These are phyloP conservation scores for Chlorella sp. DNA, from an alignment of 139 green algal genomes.

Conservation along the genomic window DNA sequence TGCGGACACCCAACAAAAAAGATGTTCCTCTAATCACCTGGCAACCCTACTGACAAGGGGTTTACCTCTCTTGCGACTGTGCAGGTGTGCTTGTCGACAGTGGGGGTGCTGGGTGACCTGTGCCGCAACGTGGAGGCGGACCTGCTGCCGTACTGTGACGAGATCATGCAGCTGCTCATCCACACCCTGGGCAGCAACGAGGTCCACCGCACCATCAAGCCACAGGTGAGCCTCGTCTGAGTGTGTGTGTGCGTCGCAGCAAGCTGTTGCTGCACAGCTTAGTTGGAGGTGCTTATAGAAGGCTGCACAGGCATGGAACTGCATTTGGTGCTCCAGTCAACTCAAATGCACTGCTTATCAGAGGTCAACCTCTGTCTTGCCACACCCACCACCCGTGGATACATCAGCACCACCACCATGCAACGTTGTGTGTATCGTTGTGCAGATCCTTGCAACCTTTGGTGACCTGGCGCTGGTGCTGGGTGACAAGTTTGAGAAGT, in stretches of 20 bases:
- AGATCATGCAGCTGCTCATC: slow-evolving; percentile 68
- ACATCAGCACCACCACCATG: too few relatives aligned
- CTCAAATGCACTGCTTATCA: too few relatives aligned
- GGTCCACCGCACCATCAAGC: slow-evolving; percentile 93
- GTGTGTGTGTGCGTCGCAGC: too few relatives aligned
- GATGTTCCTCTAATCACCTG: background rate
- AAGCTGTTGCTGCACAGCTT: too few relatives aligned
- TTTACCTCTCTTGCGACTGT: background rate
- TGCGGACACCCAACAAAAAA: background rate
- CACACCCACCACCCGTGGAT: background rate
- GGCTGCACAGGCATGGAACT: too few relatives aligned
- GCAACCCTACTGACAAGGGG: background rate
- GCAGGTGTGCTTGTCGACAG: slow-evolving; percentile 72
- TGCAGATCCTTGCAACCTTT: slow-evolving; percentile 89
- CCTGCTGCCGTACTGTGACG: slow-evolving; percentile 78
- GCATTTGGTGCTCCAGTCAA: too few relatives aligned
- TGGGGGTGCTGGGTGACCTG: slow-evolving; percentile 90
- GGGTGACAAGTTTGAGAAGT: slow-evolving; percentile 79
- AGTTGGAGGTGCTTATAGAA: too few relatives aligned
- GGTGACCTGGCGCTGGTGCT: slow-evolving; percentile 91
- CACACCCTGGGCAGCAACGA: slow-evolving; percentile 46
- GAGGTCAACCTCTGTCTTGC: background rate
- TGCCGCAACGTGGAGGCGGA: slow-evolving; percentile 72
- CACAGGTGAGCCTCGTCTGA: too few relatives aligned
- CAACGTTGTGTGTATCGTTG: too few relatives aligned